phyloP scores from a whole-genome alignment of 2,329 filamentous ascomycete genomes.

The Nigrograna mackinnonii region DNA sequence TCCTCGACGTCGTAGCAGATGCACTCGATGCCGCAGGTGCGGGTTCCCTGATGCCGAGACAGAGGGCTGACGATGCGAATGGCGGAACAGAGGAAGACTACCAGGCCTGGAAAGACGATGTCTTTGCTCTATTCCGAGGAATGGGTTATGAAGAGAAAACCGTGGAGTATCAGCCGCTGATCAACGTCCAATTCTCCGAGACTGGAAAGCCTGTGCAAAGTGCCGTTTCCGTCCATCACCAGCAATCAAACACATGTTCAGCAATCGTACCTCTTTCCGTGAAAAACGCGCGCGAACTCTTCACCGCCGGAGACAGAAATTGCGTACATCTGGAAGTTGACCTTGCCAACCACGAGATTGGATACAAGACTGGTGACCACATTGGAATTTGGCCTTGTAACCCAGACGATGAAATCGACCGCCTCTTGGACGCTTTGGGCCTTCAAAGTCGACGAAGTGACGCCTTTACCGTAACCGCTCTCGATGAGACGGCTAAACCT shows the following conservation, averaged over 20 bases:
- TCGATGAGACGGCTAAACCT: slow-evolving; percentile 30
- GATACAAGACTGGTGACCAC: slow-evolving; percentile 50
- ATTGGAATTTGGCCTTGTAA: slow-evolving; percentile 47
- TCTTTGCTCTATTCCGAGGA: slow-evolving; percentile 35
- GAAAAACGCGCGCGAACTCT: slow-evolving; percentile 37
- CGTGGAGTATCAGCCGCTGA: slow-evolving; percentile 35
- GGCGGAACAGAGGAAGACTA: slow-evolving; percentile 50
- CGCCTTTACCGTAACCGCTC: slow-evolving; percentile 29
- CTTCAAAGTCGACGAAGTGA: slow-evolving; percentile 18
- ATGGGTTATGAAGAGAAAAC: slow-evolving; percentile 38
- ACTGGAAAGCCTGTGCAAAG: slow-evolving; percentile 14
- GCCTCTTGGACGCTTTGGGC: slow-evolving; percentile 32
- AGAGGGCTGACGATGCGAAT: slow-evolving; percentile 45
- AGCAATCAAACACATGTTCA: slow-evolving; percentile 31
- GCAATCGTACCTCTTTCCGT: slow-evolving; percentile 35
- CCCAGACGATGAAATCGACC: slow-evolving; percentile 41
- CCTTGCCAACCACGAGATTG: slow-evolving; percentile 36
- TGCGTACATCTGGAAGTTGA: slow-evolving; percentile 49
- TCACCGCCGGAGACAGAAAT: slow-evolving; percentile 38
- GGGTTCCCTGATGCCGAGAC: slow-evolving; percentile 30
- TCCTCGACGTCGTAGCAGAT: slow-evolving; percentile 41
- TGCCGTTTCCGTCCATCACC: slow-evolving; percentile 28
- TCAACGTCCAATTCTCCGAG: slow-evolving; percentile 23
- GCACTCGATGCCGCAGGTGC: slow-evolving; percentile 38
- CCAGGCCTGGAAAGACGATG: slow-evolving; percentile 44